phyloP scores from a whole-genome alignment of 352 stramenopile species.

The Globisporangium iwayamae region DNA sequence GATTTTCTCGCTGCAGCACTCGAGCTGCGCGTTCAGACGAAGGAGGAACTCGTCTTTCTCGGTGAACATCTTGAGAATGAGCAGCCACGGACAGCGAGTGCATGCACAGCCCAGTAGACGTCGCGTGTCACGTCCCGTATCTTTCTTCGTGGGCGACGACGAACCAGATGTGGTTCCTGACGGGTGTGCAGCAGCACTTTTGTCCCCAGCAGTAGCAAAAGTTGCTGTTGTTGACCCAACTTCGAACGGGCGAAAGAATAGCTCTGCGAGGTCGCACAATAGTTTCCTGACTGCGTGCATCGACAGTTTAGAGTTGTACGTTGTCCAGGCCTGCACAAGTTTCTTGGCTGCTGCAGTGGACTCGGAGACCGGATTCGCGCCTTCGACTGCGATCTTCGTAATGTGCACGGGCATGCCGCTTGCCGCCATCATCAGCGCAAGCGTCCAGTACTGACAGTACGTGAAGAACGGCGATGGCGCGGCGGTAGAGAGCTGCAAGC shows the following conservation, averaged over 20 bases:
- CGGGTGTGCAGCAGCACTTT: not conserved
- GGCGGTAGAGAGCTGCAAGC: constrained; percentile 38
- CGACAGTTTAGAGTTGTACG: constrained; percentile 53
- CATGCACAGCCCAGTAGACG: constrained; percentile 70
- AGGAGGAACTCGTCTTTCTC: constrained; percentile 74
- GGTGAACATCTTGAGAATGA: constrained; percentile 66
- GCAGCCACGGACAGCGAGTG: constrained; percentile 65
- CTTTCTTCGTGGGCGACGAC: constrained; percentile 21
- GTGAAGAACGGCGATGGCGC: constrained; percentile 35
- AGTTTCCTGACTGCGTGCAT: constrained; percentile 49
- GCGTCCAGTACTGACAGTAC: constrained; percentile 73
- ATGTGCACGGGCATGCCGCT: constrained; percentile 59
- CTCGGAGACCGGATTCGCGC: constrained; percentile 20
- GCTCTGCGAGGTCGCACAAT: constrained; percentile 55
- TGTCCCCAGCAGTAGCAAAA: not conserved
- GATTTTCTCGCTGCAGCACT: constrained; percentile 75
- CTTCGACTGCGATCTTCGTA: constrained; percentile 46
- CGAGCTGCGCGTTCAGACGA: constrained; percentile 60
- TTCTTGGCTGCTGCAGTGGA: constrained; percentile 28
- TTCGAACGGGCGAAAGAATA: constrained; percentile 58
- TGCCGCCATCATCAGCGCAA: constrained; percentile 48
- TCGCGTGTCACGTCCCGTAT: constrained; percentile 24
- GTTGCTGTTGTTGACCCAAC: not conserved
- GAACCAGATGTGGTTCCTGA: constrained; percentile 6
- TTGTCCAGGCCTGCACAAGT: constrained; percentile 53